phyloP scores from a whole-genome alignment of 2,329 filamentous ascomycete genomes.

The Emericellopsis cladophorae region DNA sequence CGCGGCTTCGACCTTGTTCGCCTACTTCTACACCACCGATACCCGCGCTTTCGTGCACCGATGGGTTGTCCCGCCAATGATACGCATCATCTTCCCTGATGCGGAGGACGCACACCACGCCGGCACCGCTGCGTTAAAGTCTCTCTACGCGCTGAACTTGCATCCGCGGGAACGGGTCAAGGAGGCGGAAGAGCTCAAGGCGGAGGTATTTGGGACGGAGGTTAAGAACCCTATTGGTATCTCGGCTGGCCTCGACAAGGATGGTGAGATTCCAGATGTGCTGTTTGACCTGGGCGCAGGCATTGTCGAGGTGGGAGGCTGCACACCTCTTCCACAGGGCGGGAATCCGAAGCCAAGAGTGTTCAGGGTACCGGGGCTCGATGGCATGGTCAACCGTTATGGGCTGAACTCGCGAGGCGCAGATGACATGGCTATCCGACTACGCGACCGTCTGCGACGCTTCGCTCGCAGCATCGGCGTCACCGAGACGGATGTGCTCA shows the following conservation, averaged over 20 bases:
- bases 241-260: conserved; percentile 91
- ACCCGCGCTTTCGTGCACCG: conserved; percentile 59
- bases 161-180: conserved; percentile 66
- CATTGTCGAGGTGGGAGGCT: conserved; percentile 85
- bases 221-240: conserved; percentile 84
- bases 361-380: conserved; percentile 71
- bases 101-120: conserved; percentile 87
- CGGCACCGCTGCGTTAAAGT: conserved; percentile 59
- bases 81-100: conserved; percentile 57
- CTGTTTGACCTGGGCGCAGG: conserved; percentile 76
- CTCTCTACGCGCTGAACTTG: conserved; percentile 60
- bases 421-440: conserved; percentile 67
- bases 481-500: conserved; percentile 59
- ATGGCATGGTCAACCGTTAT: conserved; percentile 90
- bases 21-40: conserved; percentile 62
- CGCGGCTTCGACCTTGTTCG: conserved; percentile 27
- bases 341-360: conserved; percentile 84
- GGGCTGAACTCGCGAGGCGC: conserved; percentile 88
- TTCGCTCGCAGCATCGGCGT: conserved; percentile 64
- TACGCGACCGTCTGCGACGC: conserved; percentile 65
- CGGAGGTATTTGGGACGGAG: conserved; percentile 59
- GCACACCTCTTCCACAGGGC: conserved; percentile 73
- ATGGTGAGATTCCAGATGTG: conserved; percentile 75
- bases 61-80: conserved; percentile 50
- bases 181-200: conserved; percentile 17